Evolutionary conservation across 1,139 yeast species (phyloP).

Genomic region (Hyphopichia fennica): DNA sequence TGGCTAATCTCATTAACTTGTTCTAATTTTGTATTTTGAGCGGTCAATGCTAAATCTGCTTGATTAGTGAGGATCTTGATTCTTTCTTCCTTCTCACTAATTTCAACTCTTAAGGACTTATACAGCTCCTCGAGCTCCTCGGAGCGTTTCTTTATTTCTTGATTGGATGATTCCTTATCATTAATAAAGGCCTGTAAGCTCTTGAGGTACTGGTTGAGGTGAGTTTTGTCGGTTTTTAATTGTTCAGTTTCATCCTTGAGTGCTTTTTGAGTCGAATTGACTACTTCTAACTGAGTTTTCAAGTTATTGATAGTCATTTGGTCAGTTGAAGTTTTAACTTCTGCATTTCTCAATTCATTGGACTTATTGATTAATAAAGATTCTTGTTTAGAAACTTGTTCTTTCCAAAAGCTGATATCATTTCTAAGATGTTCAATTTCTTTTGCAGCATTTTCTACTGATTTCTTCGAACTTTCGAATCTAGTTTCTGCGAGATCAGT

Average conservation of each 20-base stretch:
- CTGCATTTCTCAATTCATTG: constrained; percentile 57
- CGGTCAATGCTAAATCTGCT: constrained; percentile 56
- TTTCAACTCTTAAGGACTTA: constrained; percentile 51
- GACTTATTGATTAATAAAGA: constrained; percentile 52
- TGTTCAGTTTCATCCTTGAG: constrained; percentile 54
- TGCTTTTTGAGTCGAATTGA: constrained; percentile 52
- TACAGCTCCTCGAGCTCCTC: constrained; percentile 50
- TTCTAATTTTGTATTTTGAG: constrained; percentile 69
- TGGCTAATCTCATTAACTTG: constrained; percentile 51
- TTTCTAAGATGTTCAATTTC: constrained; percentile 52
- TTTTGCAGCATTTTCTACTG: constrained; percentile 45
- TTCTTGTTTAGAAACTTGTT: constrained; percentile 58
- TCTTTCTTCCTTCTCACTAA: constrained; percentile 52
- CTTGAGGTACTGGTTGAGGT: constrained; percentile 58
- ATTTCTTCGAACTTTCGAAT: constrained; percentile 27
- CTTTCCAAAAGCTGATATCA: constrained; percentile 46
- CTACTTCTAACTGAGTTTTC: constrained; percentile 54
- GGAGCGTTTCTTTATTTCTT: constrained; percentile 53
- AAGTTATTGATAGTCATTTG: constrained; percentile 50
- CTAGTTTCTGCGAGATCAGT: constrained; percentile 36
- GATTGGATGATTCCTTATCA: constrained; percentile 59
- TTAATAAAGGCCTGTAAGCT: constrained; percentile 61
- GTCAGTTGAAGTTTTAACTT: constrained; percentile 48
- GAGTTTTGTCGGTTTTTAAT: constrained; percentile 58
- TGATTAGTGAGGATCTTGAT: constrained; percentile 47